These are phyloP conservation scores for Aureobasidium melanogenum DNA, from an alignment of 2,329 filamentous ascomycete species.

Conservation along the genomic window DNA sequence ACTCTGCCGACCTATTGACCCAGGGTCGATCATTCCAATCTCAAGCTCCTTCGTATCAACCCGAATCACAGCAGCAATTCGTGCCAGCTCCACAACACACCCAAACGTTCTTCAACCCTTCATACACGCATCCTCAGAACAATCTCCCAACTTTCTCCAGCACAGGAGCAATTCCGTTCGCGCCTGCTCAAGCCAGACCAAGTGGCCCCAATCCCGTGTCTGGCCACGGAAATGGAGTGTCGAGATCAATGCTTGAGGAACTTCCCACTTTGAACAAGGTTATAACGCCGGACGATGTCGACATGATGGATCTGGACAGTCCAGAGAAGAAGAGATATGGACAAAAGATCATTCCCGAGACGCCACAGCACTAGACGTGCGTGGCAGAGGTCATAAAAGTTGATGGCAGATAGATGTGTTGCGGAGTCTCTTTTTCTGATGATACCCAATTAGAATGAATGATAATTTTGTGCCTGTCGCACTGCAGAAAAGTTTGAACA, in stretches of 20 bases:
- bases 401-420: neutral
- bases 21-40: neutral
- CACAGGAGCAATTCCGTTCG: conserved; percentile 26
- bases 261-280: neutral
- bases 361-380: neutral
- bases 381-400: neutral
- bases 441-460: neutral
- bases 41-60: neutral
- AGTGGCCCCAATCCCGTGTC: neutral
- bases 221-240: conserved; percentile 14
- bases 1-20: neutral
- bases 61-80: neutral
- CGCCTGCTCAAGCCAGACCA: neutral
- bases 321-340: neutral
- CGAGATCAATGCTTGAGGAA: conserved; percentile 11
- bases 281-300: neutral
- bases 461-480: neutral
- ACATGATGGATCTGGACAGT: conserved; percentile 9
- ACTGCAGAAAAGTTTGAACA: neutral
- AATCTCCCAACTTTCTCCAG: conserved; percentile 15
- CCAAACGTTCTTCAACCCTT: neutral
- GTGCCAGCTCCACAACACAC: neutral
- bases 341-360: neutral
- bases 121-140: conserved; percentile 1
- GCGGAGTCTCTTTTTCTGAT: neutral